Evolutionary conservation across 352 stramenopile species (phyloP), one percentile per base, ranked within the genome.

Genomic region (Pythium brassicae): DNA sequence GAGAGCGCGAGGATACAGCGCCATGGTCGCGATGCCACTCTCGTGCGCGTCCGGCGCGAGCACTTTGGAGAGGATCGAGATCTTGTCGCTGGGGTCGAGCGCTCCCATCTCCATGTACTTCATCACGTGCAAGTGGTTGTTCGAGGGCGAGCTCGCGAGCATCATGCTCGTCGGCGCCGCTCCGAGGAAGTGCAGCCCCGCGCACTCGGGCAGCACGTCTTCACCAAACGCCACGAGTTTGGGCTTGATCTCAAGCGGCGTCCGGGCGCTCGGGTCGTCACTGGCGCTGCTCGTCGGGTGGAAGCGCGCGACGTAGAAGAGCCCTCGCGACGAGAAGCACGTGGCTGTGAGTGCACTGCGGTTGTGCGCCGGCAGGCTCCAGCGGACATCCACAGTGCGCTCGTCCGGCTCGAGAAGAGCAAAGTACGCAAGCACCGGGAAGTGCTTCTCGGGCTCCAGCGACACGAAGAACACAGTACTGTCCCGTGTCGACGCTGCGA

Each of bases 371-470:
- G 71, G 63, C 1, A 66, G 53, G 45, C 66, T 86, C 81, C 81
- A 91, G 44, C 78, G 69, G 37, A 82, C 78, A 50, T 89, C 81
- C 6, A 89, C 61, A 2, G 86, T 52, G 6, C 39, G 57, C 34
- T 91, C 81, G 22, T 53, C 64, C 2, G 60, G 26, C 14, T 69
- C 59, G 32, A 57, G 62, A 23, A 91, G 53, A 19, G 60, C 65
- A 32, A 84, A 69, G 57, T 76, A 89, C 0, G 76, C 80, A n/a
- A 85, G 48, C 0, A 86, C 71, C 0, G 57, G 63, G 40, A 93
- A 93, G n/a, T 72, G 68, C 34, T 76, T 78, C 46, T 91, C 79
- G 48, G 87, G 78, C 15, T 91, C 83, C 51, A 89, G 64, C 9
- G 78, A 89, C 3, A 91, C 7, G 8, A 91, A 43, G 42, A 88